These are phyloP conservation scores for Trichophyton equinum DNA, from an alignment of 2,329 filamentous ascomycete species.

Conservation along the genomic window DNA sequence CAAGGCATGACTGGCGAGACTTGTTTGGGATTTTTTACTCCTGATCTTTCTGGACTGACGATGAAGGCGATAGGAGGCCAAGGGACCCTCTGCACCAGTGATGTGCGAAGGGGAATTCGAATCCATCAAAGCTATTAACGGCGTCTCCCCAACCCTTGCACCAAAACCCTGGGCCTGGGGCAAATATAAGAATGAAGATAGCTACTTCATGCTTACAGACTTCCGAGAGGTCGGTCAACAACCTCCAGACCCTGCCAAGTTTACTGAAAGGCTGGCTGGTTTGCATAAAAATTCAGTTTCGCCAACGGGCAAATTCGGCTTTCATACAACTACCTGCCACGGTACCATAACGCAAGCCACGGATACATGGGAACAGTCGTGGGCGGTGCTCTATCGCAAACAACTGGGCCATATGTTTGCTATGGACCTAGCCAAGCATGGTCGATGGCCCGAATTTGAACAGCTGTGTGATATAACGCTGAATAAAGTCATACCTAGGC, in stretches of 20 bases:
- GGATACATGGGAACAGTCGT: constrained; percentile 14
- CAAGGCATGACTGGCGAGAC: neutral
- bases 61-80: neutral
- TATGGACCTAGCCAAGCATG: neutral
- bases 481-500: constrained; percentile 20
- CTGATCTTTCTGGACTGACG: neutral
- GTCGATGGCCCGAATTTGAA: constrained; percentile 4
- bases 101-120: constrained; percentile 15
- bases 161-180: constrained; percentile 14
- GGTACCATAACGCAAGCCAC: constrained; percentile 12
- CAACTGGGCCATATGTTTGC: constrained; percentile 12
- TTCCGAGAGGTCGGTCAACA: constrained; percentile 14
- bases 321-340: constrained; percentile 17
- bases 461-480: constrained; percentile 13
- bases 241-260: constrained; percentile 13
- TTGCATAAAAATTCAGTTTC: constrained; percentile 16
- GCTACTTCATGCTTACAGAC: constrained; percentile 17
- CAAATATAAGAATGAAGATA: constrained; percentile 7
- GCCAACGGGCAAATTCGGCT: constrained; percentile 21
- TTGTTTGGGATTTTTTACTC: neutral
- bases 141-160: constrained; percentile 9
- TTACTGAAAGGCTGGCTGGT: constrained; percentile 15
- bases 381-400: constrained; percentile 15
- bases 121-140: constrained; percentile 12
- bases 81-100: neutral